phyloP scores from a whole-genome alignment of 2,329 filamentous ascomycete genomes.

The Alternaria sp. region DNA sequence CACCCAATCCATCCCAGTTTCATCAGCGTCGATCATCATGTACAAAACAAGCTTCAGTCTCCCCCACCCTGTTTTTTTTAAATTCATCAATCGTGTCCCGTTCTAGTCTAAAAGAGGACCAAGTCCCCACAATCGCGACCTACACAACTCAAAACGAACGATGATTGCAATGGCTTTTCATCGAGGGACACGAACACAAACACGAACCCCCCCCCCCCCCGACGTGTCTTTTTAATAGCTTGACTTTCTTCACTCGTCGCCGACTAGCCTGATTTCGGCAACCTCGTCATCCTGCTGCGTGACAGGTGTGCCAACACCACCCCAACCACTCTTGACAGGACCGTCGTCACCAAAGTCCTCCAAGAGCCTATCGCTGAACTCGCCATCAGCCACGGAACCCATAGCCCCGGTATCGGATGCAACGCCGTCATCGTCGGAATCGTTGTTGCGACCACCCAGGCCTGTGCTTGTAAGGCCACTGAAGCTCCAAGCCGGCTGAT shows the following conservation, averaged over 20 bases:
- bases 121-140: background rate
- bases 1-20: background rate
- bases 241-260: background rate
- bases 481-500: conserved; percentile 38
- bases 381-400: conserved; percentile 11
- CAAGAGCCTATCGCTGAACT: conserved; percentile 12
- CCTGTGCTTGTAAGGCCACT: conserved; percentile 13
- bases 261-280: conserved; percentile 18
- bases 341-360: conserved; percentile 18
- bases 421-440: conserved; percentile 16
- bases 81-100: conserved; percentile 5
- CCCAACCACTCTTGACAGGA: conserved; percentile 11
- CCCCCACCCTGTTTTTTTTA: no score
- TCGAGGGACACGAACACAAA: background rate
- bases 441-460: conserved; percentile 21
- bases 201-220: no score
- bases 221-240: background rate
- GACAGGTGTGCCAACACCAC: conserved; percentile 11
- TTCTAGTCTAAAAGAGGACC: conserved; percentile 9
- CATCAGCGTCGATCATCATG: background rate
- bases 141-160: background rate
- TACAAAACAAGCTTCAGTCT: background rate
- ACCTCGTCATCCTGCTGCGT: conserved; percentile 17
- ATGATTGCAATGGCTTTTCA: background rate
- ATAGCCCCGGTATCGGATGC: conserved; percentile 14